Percentiles rank a stretch among this genome's conserved stretches.
Evolutionary conservation across 2,329 filamentous ascomycete species (phyloP).

Genomic region (Xylariaceae sp.): DNA sequence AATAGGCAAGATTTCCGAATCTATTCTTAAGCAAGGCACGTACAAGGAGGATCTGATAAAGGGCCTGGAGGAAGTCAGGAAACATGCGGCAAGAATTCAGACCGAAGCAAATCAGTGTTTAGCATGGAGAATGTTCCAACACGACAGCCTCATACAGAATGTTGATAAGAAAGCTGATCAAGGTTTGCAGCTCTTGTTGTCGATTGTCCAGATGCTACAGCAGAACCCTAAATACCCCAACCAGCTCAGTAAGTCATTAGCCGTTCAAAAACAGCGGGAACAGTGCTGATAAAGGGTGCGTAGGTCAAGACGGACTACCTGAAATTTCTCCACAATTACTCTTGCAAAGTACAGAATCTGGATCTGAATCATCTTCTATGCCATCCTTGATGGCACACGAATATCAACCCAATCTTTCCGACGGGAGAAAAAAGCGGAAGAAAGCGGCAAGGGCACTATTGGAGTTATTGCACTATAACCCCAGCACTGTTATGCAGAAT

Average conservation of each 20-base stretch:
- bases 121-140: background rate
- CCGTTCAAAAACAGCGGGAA: no score
- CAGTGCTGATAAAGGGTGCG: no score
- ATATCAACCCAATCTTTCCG: background rate
- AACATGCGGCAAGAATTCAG: conserved; percentile 1
- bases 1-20: conserved; percentile 7
- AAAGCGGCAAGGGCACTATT: background rate
- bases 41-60: conserved; percentile 7
- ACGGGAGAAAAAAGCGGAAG: background rate
- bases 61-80: conserved; percentile 3
- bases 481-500: background rate
- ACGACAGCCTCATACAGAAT: conserved; percentile 1
- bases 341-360: background rate
- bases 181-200: conserved; percentile 2
- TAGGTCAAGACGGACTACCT: background rate
- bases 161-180: conserved; percentile 3
- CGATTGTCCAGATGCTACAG: conserved; percentile 1
- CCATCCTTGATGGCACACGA: no score
- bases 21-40: conserved; percentile 6
- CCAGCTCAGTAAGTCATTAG: background rate
- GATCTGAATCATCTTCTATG: background rate
- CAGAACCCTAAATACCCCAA: background rate
- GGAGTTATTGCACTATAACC: background rate
- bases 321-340: background rate
- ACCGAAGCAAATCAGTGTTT: conserved; percentile 6